phyloP scores from a whole-genome alignment of 2,329 filamentous ascomycete genomes.

The Fonsecaea nubica region DNA sequence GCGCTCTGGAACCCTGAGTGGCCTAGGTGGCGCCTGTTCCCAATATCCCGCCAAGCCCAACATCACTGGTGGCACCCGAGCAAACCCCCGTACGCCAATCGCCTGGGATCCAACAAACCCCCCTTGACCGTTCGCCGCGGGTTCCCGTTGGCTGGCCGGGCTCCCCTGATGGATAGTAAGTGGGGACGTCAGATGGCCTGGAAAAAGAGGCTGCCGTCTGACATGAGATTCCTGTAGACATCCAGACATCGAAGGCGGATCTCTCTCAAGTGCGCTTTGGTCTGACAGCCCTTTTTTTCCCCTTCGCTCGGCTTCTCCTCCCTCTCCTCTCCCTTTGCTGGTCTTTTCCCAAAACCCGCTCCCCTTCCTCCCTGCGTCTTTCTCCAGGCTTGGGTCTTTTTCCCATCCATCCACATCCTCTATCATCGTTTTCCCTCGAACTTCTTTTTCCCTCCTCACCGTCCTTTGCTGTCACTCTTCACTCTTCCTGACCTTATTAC shows the following conservation, averaged over 20 bases:
- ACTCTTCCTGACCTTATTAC: constrained; percentile 15
- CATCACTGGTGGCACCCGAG: constrained; percentile 5
- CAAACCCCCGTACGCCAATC: constrained; percentile 16
- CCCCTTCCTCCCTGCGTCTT: constrained; percentile 8
- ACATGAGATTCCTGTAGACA: background rate
- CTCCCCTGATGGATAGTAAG: background rate
- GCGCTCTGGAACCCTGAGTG: constrained; percentile 9
- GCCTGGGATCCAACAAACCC: background rate
- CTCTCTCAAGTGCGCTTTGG: too few species aligned
- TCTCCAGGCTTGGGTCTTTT: constrained; percentile 12
- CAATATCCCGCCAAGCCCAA: constrained; percentile 17
- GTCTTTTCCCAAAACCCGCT: constrained; percentile 8
- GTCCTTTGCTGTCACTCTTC: constrained; percentile 24
- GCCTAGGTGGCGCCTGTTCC: constrained; percentile 22
- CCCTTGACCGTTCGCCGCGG: constrained; percentile 9
- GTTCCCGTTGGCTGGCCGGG: constrained; percentile 15
- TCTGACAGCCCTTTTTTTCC: background rate
- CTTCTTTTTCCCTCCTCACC: constrained; percentile 14
- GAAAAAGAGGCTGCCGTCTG: background rate
- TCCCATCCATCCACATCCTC: constrained; percentile 12
- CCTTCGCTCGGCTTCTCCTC: constrained; percentile 4
- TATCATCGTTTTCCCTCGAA: constrained; percentile 19
- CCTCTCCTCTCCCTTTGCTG: constrained; percentile 2
- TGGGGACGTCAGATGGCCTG: constrained; percentile 2
- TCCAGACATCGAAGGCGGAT: too few species aligned